A percentile compares a stretch with the other conserved stretches of the same genome.
Conservation (phyloP, 2,329 filamentous ascomycete species). For the Trichoderma sp. region DNA sequence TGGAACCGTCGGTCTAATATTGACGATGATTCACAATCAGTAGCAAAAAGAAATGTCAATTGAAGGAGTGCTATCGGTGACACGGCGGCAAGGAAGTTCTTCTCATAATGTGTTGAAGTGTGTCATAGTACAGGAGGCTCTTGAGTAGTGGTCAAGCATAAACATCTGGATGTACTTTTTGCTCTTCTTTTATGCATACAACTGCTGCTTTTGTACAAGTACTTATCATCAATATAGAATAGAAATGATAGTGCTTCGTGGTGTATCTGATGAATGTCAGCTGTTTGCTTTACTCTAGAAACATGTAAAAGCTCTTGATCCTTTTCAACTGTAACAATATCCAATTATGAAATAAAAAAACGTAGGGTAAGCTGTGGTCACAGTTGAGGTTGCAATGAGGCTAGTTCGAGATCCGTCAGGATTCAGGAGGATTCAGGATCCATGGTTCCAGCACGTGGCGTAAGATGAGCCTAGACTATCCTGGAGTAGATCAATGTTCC, state of each 20-base stretch:
- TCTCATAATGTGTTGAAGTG: neutral
- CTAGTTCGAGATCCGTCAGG: neutral
- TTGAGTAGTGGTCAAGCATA: neutral
- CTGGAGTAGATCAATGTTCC: neutral
- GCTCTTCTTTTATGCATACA: neutral
- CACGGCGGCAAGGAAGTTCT: neutral
- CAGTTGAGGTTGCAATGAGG: neutral
- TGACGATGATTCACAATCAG: neutral
- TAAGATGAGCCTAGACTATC: neutral
- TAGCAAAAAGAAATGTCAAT: neutral
- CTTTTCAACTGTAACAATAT: neutral
- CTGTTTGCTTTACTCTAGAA: neutral
- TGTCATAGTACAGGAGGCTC: neutral
- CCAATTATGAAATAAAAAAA: neutral
- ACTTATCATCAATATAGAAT: neutral
- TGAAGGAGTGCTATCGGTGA: neutral
- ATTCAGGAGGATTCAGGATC: neutral
- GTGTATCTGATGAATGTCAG: neutral
- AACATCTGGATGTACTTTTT: neutral
- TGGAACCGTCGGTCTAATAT: neutral
- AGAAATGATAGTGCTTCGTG: neutral
- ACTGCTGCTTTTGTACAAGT: neutral
- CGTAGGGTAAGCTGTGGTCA: neutral
- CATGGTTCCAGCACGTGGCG: neutral
- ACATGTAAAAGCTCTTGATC: neutral